Evolutionary conservation across 306 rosid genomes (phyloP).

Genomic region (Pachyrhizus erosus): DNA sequence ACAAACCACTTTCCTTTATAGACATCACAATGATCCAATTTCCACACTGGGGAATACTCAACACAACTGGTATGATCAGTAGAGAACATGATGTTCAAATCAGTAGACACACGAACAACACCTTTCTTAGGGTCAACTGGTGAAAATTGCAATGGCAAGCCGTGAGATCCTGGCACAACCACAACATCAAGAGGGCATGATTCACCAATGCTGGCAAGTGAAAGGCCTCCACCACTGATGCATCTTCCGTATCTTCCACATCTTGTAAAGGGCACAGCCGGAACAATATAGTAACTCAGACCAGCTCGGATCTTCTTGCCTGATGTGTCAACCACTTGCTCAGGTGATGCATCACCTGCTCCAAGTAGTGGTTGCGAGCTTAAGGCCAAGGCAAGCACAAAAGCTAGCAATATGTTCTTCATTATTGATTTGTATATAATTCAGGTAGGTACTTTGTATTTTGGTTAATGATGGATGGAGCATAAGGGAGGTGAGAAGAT

Average conservation of each 20-base stretch:
- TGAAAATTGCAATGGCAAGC: constrained; percentile 43
- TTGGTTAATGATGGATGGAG: neutral
- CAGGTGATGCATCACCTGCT: constrained; percentile 24
- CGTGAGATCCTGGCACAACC: constrained; percentile 37
- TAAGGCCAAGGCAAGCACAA: neutral
- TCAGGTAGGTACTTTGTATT: neutral
- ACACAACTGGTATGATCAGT: neutral
- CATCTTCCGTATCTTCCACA: neutral
- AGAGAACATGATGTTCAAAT: constrained; percentile 54
- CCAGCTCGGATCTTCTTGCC: constrained; percentile 31
- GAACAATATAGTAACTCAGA: constrained; percentile 34
- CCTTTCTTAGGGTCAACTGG: constrained; percentile 44
- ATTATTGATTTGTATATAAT: constrained; percentile 6
- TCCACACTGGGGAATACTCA: constrained; percentile 51
- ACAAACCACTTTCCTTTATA: constrained; percentile 44
- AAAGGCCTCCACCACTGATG: neutral
- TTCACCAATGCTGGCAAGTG: neutral
- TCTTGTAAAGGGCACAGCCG: neutral
- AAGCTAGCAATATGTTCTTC: constrained; percentile 4
- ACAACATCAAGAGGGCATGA: constrained; percentile 53
- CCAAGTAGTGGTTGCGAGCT: constrained; percentile 1
- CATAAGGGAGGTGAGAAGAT: neutral
- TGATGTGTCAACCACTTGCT: constrained; percentile 50
- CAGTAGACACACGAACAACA: constrained; percentile 46
- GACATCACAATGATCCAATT: constrained; percentile 32